phyloP scores from a whole-genome alignment of 2,329 filamentous ascomycete genomes.

The Xylaria sp. region DNA sequence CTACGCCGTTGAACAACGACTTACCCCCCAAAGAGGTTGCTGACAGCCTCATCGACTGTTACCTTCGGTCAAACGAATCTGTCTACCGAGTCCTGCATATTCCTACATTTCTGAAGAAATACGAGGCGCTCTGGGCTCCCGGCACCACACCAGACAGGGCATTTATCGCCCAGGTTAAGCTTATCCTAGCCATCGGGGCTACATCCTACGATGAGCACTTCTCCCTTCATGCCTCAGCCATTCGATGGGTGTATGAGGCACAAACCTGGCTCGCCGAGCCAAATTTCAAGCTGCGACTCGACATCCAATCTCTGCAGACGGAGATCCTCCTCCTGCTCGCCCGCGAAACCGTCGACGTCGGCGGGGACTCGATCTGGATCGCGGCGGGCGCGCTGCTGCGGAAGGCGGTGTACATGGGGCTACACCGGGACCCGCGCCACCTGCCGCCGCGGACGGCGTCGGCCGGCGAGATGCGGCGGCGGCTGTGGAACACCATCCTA shows the following conservation, averaged over 20 bases:
- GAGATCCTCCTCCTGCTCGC: conserved; percentile 49
- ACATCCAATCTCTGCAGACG: conserved; percentile 54
- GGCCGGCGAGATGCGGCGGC: conserved; percentile 50
- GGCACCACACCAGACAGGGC: conserved; percentile 37
- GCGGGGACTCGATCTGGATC: conserved; percentile 53
- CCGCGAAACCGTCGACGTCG: conserved; percentile 42
- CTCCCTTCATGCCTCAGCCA: conserved; percentile 50
- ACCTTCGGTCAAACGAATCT: conserved; percentile 51
- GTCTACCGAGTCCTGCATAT: conserved; percentile 55
- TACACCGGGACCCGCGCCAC: conserved; percentile 51
- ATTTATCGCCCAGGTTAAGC: conserved; percentile 60
- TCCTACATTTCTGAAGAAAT: conserved; percentile 51
- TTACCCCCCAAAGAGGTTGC: conserved; percentile 51
- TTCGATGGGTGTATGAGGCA: conserved; percentile 61
- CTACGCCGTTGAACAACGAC: conserved; percentile 42
- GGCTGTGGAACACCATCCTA: conserved; percentile 57
- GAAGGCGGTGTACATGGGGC: conserved; percentile 52
- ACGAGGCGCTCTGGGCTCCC: conserved; percentile 53
- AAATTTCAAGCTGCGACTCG: conserved; percentile 54
- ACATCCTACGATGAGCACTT: conserved; percentile 53
- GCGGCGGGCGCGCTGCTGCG: conserved; percentile 48
- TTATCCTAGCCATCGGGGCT: conserved; percentile 61
- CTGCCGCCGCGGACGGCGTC: conserved; percentile 41
- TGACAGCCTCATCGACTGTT: conserved; percentile 52
- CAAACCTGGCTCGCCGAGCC: conserved; percentile 58